Conservation (phyloP, 768 basidiomycete genomes). For the Cystobasidium ongulense region DNA sequence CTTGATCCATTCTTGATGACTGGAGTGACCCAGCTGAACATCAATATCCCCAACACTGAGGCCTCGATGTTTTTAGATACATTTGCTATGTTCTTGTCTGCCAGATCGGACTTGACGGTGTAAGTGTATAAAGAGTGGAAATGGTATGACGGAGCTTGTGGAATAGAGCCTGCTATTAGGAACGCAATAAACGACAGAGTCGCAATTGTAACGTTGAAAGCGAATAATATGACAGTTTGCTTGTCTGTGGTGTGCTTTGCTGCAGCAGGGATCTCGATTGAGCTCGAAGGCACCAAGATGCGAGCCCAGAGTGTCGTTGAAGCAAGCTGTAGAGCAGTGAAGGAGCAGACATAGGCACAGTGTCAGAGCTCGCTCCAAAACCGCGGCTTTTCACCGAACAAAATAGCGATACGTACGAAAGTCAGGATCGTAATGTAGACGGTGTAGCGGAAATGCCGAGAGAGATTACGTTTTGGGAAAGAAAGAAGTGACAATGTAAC, state of each 20-base stretch:
- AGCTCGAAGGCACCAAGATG: background rate
- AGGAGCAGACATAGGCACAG: no score
- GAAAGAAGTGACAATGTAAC: background rate
- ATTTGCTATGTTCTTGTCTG: constrained; percentile 9
- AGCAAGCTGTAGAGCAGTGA: background rate
- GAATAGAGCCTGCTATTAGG: constrained; percentile 5
- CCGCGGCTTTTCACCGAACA: background rate
- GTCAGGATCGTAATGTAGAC: constrained; percentile 17
- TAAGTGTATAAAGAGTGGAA: constrained; percentile 23
- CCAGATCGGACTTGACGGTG: constrained; percentile 2
- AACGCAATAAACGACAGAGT: constrained; percentile 7
- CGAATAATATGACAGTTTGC: background rate
- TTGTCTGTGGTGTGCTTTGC: background rate
- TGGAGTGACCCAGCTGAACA: constrained; percentile 23
- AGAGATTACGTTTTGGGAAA: constrained; percentile 14
- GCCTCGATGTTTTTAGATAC: constrained; percentile 26
- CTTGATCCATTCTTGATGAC: background rate
- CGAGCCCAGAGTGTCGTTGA: constrained; percentile 18
- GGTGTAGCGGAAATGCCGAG: constrained; percentile 17
- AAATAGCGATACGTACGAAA: background rate
- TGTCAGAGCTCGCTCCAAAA: background rate
- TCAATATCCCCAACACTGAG: constrained; percentile 14
- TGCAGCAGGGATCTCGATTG: background rate
- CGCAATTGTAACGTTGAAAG: background rate
- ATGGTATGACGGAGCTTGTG: background rate